These are phyloP conservation scores for Metrosideros polymorpha DNA, from an alignment of 441 rosid genomes.

Conservation along the genomic window DNA sequence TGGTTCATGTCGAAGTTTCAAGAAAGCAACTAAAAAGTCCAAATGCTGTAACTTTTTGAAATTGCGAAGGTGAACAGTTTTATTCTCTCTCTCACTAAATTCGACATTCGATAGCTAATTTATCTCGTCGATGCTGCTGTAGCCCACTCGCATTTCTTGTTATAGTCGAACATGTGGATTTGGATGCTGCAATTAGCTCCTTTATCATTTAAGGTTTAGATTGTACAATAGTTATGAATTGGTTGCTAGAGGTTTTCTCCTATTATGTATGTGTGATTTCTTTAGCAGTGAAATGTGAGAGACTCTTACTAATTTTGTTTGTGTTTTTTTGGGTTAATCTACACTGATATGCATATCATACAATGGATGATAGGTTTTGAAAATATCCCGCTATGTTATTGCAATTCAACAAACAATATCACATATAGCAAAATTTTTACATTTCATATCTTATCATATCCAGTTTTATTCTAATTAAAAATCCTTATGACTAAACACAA, in stretches of 20 bases:
- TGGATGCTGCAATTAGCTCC: background rate
- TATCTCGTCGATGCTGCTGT: background rate
- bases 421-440: background rate
- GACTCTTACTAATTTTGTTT: background rate
- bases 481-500: background rate
- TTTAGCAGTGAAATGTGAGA: background rate
- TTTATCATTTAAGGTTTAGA: background rate
- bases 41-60: background rate
- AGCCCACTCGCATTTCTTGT: background rate
- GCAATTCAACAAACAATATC: background rate
- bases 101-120: background rate
- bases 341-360: background rate
- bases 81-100: background rate
- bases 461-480: background rate
- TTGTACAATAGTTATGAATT: background rate
- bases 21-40: background rate
- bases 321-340: background rate
- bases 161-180: background rate
- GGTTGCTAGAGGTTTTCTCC: background rate
- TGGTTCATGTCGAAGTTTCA: background rate
- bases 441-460: background rate
- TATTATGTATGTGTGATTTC: too few species aligned
- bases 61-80: background rate
- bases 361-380: background rate
- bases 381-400: background rate